Evolutionary conservation across 1,139 yeast genomes (phyloP).

Genomic region (Zygoascus sp.): DNA sequence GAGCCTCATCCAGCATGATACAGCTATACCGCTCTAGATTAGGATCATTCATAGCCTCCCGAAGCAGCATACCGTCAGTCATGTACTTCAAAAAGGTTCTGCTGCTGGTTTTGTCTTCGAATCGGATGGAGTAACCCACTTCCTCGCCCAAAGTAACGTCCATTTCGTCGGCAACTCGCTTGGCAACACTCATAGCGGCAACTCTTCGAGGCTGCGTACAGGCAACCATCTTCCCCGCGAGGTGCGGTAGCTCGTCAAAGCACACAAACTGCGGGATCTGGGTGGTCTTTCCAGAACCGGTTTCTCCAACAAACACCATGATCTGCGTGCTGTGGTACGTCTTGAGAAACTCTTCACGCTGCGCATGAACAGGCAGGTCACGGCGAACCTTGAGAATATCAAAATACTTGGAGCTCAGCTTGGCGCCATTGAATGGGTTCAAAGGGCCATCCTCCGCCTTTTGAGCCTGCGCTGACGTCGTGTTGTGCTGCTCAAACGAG

Average conservation of each 20-base stretch:
- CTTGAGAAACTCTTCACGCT: conserved; percentile 78
- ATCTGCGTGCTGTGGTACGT: conserved; percentile 85
- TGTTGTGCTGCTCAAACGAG: conserved; percentile 45
- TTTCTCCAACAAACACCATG: conserved; percentile 98
- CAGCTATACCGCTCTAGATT: conserved; percentile 75
- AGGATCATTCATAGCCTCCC: conserved; percentile 98
- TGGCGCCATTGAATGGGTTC: conserved; percentile 76
- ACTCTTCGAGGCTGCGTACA: conserved; percentile 98
- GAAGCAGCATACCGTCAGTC: conserved; percentile 98
- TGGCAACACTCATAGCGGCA: conserved; percentile 97
- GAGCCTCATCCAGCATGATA: conserved; percentile 95
- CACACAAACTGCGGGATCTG: conserved; percentile 95
- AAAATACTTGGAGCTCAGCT: conserved; percentile 60
- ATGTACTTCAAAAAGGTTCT: conserved; percentile 86
- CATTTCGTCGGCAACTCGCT: conserved; percentile 94
- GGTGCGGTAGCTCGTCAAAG: conserved; percentile 85
- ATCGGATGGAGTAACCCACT: conserved; percentile 91
- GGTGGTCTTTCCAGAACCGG: conserved; percentile 97
- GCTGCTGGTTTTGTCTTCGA: conserved; percentile 79
- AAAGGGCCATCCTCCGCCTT: conserved; percentile 55
- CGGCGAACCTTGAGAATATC: conserved; percentile 75
- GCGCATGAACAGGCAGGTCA: conserved; percentile 90
- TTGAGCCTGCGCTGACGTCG: conserved; percentile 69
- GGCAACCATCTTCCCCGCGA: conserved; percentile 75
- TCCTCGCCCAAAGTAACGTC: conserved; percentile 87